Conservation (phyloP, 2,329 filamentous ascomycete genomes). For the Colletotrichum plurivorum region DNA sequence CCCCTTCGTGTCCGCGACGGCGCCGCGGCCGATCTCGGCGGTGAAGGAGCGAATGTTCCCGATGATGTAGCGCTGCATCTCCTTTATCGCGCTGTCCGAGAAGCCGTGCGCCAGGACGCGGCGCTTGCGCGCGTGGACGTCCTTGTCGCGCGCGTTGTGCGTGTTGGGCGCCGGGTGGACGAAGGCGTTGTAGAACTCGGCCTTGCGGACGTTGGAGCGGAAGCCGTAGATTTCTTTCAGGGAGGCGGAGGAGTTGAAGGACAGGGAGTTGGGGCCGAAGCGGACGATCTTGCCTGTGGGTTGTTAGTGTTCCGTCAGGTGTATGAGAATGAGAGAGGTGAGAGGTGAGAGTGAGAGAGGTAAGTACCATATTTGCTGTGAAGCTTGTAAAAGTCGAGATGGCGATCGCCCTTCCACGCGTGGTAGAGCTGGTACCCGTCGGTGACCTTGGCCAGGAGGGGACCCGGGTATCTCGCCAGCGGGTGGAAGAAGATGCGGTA, state of each 20-base stretch:
- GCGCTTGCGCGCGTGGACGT: conserved; percentile 78
- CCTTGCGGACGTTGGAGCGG: conserved; percentile 74
- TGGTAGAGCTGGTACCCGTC: conserved; percentile 79
- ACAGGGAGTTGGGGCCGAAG: conserved; percentile 82
- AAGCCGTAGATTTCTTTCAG: conserved; percentile 78
- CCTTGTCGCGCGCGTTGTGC: conserved; percentile 79
- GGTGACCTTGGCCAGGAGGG: conserved; percentile 74
- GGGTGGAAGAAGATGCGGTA: conserved; percentile 76
- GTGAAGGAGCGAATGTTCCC: conserved; percentile 78
- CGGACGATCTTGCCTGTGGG: conserved; percentile 75
- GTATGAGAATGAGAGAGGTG: too few species aligned
- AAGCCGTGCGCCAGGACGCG: conserved; percentile 81
- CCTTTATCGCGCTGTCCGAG: conserved; percentile 74
- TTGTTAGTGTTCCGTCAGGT: conserved; percentile 13
- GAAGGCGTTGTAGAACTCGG: conserved; percentile 81
- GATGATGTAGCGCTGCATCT: conserved; percentile 78
- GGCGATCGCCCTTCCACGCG: conserved; percentile 80
- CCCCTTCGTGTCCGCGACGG: conserved; percentile 61
- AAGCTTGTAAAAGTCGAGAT: conserved; percentile 79
- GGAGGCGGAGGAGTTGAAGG: conserved; percentile 80
- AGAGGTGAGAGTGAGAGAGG: too few species aligned
- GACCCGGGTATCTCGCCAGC: conserved; percentile 75
- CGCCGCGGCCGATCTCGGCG: conserved; percentile 63
- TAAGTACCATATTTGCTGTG: conserved; percentile 78
- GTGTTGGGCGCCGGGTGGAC: conserved; percentile 80